Base-by-base conservation (phyloP, 2,329 filamentous ascomycete species). In the Pseudogymnoascus destructans region DNA sequence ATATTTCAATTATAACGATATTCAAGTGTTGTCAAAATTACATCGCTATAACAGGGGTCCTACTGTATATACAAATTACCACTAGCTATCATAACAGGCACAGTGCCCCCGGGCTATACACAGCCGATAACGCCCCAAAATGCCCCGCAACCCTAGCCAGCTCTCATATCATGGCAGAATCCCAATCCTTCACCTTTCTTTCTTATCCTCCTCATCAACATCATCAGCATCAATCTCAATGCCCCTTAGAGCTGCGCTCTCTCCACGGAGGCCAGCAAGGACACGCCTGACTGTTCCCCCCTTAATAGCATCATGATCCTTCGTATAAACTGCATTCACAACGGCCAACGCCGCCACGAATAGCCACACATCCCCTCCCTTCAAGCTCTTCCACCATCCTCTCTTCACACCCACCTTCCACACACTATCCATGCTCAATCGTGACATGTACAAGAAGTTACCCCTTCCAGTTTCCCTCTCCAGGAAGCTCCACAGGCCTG, bases 321-420 rank as follows among this genome's bases (percentile, higher is more conserved):
- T 63, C 60, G 69, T 67, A 62, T 66, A 69, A 42, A 93, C 81
- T 7, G 81, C 80, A 59, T 90, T 89, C 15, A 91, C 82, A 15
- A 91, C 71, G 65, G 88, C 87, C 72, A 95, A 76, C 54, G 89
- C 87, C 15, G 82, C 71, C 13, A 92, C 86, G 67, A 97, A 91
- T 3, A 97, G 74, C 74, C 86, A 80, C 4, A 96, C 81, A 71
- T 97, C 92, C 0, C 90, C 90, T 35, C 88, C 87, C 66, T 79
- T 81, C 69, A 93, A 78, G 9, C 88, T 88, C 63, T 79, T 82
- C 89, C 92, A 95, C 82, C 89, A 89, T 1, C 89, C 80, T 32
- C 85, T 77, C 81, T 97, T 97, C 58, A 87, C 81, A n/a, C 91
- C 90, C 0, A 95, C 89, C 75, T 95, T 95, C 89, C 90, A 97